Evolutionary conservation across 2,329 filamentous ascomycete species (phyloP).

Genomic region (Talaromyces sp.): DNA sequence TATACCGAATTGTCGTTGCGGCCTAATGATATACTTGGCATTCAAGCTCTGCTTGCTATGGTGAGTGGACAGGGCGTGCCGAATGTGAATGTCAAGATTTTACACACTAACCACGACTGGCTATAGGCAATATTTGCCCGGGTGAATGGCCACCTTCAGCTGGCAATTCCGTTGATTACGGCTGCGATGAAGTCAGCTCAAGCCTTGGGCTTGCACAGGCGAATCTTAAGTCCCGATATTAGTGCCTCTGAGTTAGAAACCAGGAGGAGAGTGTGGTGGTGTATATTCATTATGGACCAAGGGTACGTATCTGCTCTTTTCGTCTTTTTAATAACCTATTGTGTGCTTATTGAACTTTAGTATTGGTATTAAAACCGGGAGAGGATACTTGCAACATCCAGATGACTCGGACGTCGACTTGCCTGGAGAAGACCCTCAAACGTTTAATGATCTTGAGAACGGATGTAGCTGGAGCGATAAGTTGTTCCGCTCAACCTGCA

Average conservation of each 20-base stretch:
- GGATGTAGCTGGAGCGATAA: conserved; percentile 80
- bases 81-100: no score
- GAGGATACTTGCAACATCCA: conserved; percentile 63
- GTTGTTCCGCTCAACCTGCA: conserved; percentile 86
- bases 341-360: conserved; percentile 25
- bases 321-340: background rate
- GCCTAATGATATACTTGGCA: conserved; percentile 85
- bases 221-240: conserved; percentile 78
- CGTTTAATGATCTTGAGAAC: conserved; percentile 54
- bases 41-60: conserved; percentile 89
- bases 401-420: conserved; percentile 90
- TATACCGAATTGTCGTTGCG: conserved; percentile 86
- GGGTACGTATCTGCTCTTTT: conserved; percentile 48
- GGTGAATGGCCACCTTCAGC: conserved; percentile 89
- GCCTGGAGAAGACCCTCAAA: conserved; percentile 76
- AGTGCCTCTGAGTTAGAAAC: conserved; percentile 89
- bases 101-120: background rate
- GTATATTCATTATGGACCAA: conserved; percentile 65
- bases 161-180: conserved; percentile 79
- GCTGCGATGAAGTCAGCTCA: conserved; percentile 83
- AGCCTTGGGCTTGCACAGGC: conserved; percentile 88
- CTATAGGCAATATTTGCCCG: conserved; percentile 72
- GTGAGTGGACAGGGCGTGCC: conserved; percentile 29
- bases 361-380: conserved; percentile 61
- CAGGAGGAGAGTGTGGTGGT: conserved; percentile 69